Percentiles rank a stretch among this genome's conserved stretches.
These are phyloP conservation scores for Hansenula lynferdii DNA, from an alignment of 1,139 yeast species.

Conservation along the genomic window DNA sequence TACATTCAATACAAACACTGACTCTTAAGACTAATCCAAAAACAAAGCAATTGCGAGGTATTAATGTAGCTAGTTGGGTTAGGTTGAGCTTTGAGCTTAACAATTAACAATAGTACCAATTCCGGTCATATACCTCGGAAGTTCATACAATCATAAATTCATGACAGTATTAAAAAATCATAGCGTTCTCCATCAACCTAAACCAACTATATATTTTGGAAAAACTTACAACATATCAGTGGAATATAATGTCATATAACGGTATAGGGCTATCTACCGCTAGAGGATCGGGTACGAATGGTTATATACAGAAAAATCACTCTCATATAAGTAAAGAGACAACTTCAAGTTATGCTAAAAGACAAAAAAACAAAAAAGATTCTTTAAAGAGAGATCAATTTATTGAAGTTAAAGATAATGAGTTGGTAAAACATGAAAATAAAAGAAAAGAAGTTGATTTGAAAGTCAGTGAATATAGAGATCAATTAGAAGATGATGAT, in stretches of 20 bases:
- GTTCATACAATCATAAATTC: no score
- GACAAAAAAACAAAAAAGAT: conserved; percentile 14
- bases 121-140: neutral
- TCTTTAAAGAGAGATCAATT: conserved; percentile 8
- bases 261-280: conserved; percentile 24
- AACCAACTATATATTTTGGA: no score
- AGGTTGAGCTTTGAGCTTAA: no score
- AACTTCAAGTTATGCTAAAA: conserved; percentile 14
- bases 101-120: neutral
- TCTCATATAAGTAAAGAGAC: conserved; percentile 10
- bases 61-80: no score
- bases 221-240: no score
- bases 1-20: no score
- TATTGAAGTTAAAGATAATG: conserved; percentile 11
- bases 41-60: no score
- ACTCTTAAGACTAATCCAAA: no score
- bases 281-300: conserved; percentile 23
- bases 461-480: conserved; percentile 20
- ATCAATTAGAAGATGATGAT: conserved; percentile 19
- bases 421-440: conserved; percentile 14
- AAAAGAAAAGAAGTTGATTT: conserved; percentile 16
- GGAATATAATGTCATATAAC: conserved; percentile 23
- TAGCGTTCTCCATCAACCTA: no score
- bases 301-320: conserved; percentile 20
- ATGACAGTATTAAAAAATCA: no score